Evolutionary conservation across 805 yeast species (phyloP), one percentile per base, ranked within the genome.

Genomic region (Henningerozyma blattae): DNA sequence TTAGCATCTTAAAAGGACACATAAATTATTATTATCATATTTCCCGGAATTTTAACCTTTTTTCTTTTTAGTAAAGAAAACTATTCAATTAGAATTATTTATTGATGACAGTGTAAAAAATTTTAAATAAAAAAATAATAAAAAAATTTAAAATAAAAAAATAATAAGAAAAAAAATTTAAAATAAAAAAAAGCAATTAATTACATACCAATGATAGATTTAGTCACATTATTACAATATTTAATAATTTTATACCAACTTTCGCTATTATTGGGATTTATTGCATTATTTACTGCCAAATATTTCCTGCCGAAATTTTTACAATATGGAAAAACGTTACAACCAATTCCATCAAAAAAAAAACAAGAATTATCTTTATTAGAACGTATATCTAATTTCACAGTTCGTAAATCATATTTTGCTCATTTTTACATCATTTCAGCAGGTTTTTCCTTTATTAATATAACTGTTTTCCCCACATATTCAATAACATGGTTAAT

Each of bases 371-470:
- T 30, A 13, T 14, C 24, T 5, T 4, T 31, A 7, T 24, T 46
- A 8, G 17, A 42, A 3, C 34, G 22, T 2, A 27, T 61, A 1
- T 39, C 52, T 8, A 47, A 48, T 8, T 35, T 62, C 12, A 71
- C 73, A 10, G 77, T 78, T 1, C 82, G 85, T 0, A 80, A 77
- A 47, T 41, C 64, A 10, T 72, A 67, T 65, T 81, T 81, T 46
- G 46, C 58, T 2, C 85, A 80, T 45, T 81, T 74, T 44, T 81
- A 81, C 50, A 37, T 69, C 4, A 32, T 71, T 14, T 65, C 75
- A 14, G 44, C 63, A 1, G 18, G 51, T 0, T 41, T 65, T 22
- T 52, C 65, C 4, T 4, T 48, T 0, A 17, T 45, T 2, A 46
- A 47, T 10, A 38, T 52, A 15, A 27, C 27, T 27, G 24, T 18